Conservation (phyloP, 2,329 filamentous ascomycete species). For the Ceratocystis alfenasii region DNA sequence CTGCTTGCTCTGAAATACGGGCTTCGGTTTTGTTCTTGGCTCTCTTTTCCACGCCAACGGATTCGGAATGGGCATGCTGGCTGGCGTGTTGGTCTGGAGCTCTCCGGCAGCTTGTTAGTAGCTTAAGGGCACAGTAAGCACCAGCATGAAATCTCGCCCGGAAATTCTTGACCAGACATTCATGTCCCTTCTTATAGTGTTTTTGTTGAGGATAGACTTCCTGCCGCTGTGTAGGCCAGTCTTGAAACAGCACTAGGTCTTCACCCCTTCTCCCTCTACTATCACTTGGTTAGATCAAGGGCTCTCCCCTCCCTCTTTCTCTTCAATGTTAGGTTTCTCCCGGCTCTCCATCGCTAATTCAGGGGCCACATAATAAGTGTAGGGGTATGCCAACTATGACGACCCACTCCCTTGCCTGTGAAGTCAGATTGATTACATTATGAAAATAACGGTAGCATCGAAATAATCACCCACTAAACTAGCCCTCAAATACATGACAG, state of each 20-base stretch:
- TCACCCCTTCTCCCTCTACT: background rate
- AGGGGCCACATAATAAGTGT: conserved; percentile 8
- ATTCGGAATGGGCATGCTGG: background rate
- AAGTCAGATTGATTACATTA: background rate
- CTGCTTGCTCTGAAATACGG: background rate
- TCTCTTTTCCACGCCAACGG: background rate
- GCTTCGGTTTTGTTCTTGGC: background rate
- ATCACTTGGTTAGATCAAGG: background rate
- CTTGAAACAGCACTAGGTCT: background rate
- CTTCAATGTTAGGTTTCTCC: background rate
- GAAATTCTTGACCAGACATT: background rate
- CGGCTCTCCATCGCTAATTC: conserved; percentile 17
- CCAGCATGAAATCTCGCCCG: background rate
- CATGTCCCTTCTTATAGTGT: too few species aligned
- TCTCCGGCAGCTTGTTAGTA: too few species aligned
- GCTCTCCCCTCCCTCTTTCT: background rate
- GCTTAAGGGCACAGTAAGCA: too few species aligned
- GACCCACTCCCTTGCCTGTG: background rate
- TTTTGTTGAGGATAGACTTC: too few species aligned
- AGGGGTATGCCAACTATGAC: background rate
- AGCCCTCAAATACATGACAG: background rate
- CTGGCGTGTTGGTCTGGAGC: too few species aligned
- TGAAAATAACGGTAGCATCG: background rate
- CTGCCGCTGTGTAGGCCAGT: too few species aligned
- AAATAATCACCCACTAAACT: background rate